Evolutionary conservation across 441 rosid genomes (phyloP).

Genomic region (Populus hybrid): DNA sequence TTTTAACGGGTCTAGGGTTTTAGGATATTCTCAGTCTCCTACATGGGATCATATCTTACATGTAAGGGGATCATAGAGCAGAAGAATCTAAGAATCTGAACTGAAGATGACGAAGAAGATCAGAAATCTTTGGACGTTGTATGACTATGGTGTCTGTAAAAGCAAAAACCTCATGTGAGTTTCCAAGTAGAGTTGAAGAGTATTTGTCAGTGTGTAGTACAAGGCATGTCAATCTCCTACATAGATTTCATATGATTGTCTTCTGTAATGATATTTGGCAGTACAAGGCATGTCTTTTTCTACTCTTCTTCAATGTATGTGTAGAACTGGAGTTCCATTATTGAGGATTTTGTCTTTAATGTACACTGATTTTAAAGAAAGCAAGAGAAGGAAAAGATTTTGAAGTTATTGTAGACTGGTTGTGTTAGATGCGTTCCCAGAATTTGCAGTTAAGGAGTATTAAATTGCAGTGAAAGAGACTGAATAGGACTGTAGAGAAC

Average conservation of each 20-base stretch:
- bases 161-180: conserved; percentile 23
- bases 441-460: not conserved
- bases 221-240: not conserved
- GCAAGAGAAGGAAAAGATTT: conserved; percentile 4
- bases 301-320: not conserved
- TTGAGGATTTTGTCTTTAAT: conserved; percentile 8
- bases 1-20: conserved; percentile 17
- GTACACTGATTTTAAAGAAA: conserved; percentile 13
- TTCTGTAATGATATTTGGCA: not conserved
- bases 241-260: conserved; percentile 1
- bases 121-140: not conserved
- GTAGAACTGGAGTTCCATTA: not conserved
- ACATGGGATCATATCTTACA: conserved; percentile 10
- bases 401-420: conserved; percentile 5
- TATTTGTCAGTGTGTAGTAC: not conserved
- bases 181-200: conserved; percentile 17
- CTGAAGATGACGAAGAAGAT: conserved; percentile 4
- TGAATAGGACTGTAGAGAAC: not conserved
- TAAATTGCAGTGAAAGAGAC: not conserved
- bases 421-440: conserved; percentile 5
- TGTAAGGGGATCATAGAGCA: conserved; percentile 9
- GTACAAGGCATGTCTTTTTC: not conserved
- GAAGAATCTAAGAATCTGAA: conserved; percentile 9
- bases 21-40: conserved; percentile 3
- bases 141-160: conserved; percentile 7